Conservation (phyloP, 1,139 yeast genomes). For the Suhomyces kunorum region DNA sequence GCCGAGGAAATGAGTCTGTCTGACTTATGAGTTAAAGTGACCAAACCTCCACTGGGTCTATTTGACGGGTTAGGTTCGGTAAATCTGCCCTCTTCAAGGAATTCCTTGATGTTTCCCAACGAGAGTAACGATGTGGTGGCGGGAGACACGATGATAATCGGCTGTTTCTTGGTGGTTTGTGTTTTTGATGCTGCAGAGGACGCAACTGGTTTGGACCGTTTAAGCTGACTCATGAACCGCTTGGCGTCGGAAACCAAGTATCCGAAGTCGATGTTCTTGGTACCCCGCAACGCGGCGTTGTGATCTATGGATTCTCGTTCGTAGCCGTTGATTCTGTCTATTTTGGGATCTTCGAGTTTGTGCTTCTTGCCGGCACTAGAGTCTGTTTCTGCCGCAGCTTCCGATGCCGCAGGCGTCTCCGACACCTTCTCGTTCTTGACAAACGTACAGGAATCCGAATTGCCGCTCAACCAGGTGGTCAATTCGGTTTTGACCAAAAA, state of each 20-base stretch:
- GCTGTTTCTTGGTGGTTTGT: conserved; percentile 55
- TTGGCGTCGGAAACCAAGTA: conserved; percentile 73
- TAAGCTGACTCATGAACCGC: conserved; percentile 57
- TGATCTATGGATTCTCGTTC: conserved; percentile 78
- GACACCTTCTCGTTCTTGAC: conserved; percentile 28
- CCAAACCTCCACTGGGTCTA: conserved; percentile 45
- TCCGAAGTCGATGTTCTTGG: conserved; percentile 71
- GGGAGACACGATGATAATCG: conserved; percentile 91
- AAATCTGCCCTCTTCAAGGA: conserved; percentile 76
- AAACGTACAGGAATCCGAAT: conserved; percentile 57
- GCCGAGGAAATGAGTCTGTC: conserved; percentile 56
- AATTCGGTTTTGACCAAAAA: conserved; percentile 87
- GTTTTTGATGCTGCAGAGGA: conserved; percentile 13
- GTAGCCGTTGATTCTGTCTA: conserved; percentile 53
- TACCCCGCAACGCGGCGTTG: conserved; percentile 77
- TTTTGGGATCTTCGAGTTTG: conserved; percentile 53
- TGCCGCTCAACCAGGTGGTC: conserved; percentile 76
- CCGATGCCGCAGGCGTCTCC: conserved; percentile 1
- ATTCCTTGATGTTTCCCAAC: conserved; percentile 77
- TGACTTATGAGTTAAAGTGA: conserved; percentile 57
- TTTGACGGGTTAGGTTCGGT: conserved; percentile 53
- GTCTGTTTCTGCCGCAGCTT: conserved; percentile 3
- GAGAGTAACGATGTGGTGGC: conserved; percentile 89
- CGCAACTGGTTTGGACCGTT: conserved; percentile 34
- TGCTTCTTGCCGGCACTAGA: conserved; percentile 24